Evolutionary conservation across 2,329 filamentous ascomycete genomes (phyloP).

Genomic region (Trichoderma sp.): DNA sequence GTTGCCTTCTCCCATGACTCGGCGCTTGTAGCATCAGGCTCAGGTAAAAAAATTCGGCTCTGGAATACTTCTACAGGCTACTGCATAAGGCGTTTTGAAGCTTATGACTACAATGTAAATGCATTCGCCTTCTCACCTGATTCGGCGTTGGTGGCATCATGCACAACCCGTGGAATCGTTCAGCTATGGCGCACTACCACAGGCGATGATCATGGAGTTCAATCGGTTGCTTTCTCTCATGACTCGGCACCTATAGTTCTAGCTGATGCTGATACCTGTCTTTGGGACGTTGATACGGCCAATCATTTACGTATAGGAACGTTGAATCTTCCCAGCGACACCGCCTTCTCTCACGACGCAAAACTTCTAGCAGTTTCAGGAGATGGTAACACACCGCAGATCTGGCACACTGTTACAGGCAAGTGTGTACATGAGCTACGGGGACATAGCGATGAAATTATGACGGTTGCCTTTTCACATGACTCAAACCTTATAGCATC

Average conservation of each 20-base stretch:
- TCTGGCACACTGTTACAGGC: neutral
- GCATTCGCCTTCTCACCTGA: neutral
- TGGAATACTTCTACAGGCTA: neutral
- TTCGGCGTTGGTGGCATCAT: too few relatives aligned
- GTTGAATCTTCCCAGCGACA: fast-evolving
- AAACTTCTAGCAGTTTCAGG: neutral
- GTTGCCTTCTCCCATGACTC: neutral
- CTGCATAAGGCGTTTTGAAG: neutral
- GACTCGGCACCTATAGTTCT: neutral
- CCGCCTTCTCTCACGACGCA: neutral
- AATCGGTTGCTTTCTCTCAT: neutral
- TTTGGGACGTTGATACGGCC: neutral
- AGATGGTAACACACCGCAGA: fast-evolving
- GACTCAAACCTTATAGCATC: neutral
- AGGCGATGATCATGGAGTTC: neutral
- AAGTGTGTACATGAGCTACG: neutral
- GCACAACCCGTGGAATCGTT: fast-evolving
- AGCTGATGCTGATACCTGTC: neutral
- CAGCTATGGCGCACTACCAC: neutral
- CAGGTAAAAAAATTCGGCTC: neutral
- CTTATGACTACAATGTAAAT: fast-evolving
- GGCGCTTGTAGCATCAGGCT: neutral
- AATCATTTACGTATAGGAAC: neutral
- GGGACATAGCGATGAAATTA: fast-evolving
- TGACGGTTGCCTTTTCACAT: neutral